Evolutionary conservation across 1,284 basidiomycete genomes (phyloP).

Genomic region (Albatrellus sp.): DNA sequence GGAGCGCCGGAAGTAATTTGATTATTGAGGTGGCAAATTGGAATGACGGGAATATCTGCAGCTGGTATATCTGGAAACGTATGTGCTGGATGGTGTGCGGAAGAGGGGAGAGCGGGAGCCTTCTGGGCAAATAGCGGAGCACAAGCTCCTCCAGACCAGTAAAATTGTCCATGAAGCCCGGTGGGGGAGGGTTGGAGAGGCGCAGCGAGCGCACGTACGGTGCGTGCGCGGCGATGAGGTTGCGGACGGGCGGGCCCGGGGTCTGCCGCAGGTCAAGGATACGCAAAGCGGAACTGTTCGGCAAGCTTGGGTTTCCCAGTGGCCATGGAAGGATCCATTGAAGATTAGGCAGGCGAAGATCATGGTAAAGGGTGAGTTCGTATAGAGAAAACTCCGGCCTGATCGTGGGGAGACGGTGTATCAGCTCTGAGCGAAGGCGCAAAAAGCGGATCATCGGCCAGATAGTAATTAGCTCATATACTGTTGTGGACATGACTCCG

Average conservation of each 20-base stretch:
- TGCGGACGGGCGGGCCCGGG: not conserved
- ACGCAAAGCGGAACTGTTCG: not conserved
- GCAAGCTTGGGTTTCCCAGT: not conserved
- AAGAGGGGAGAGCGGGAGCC: not conserved
- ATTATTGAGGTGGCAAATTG: not conserved
- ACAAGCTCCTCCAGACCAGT: not conserved
- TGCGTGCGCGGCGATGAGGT: not conserved
- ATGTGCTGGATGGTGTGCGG: not conserved
- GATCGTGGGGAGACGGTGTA: not conserved
- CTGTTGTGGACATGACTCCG: not conserved
- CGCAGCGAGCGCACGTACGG: conserved; percentile 1
- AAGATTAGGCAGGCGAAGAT: not conserved
- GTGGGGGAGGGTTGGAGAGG: not conserved
- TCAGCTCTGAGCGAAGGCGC: not conserved
- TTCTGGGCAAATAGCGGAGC: not conserved
- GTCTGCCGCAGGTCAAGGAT: not conserved
- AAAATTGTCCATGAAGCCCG: not conserved
- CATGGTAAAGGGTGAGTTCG: not conserved
- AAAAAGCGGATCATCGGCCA: not conserved
- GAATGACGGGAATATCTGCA: not conserved
- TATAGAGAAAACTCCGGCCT: not conserved
- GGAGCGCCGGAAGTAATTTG: not conserved
- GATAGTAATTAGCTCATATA: conserved; percentile 1
- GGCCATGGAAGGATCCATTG: not conserved
- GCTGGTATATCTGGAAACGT: not conserved